Base-by-base conservation (phyloP, 2,329 filamentous ascomycete species). In the Aspergillus tamarii region DNA sequence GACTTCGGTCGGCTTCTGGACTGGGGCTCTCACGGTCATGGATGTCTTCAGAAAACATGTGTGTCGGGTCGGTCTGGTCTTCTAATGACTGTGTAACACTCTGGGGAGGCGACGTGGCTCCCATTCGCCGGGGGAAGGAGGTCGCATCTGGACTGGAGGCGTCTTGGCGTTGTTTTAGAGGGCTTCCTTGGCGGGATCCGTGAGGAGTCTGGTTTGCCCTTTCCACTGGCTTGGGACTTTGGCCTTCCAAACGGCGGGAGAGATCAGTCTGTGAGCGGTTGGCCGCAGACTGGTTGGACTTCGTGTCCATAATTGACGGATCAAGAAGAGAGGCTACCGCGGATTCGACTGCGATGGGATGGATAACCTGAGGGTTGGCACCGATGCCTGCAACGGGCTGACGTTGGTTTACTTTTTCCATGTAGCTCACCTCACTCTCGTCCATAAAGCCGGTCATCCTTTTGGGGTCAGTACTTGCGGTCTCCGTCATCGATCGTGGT, bases 321-420 rank as follows among this genome's bases (percentile, higher is more conserved):
- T 93, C 92, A 70, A 95, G 90, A 8, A 98, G 82, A 19, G 94
- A 97, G 9, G 94, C 94, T 12, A 98, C 94, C 11, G 91, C 91
- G 16, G 94, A 97, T 77, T 97, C 94, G 0, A 96, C 89, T 2
- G 87, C 92, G 39, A 88, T 74, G 2, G 87, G 89, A 70, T 93
- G 88, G 3, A 96, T 85, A 72, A 93, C 90, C 68, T 92, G 85
- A 2, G 93, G 90, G 69, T 92, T 96, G 12, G 89, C 88, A 48
- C 85, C 91, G 54, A 87, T 87, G 30, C 86, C 90, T 23, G 86
- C 87, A 30, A 97, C 88, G 61, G 91, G 87, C 70, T 92, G 91
- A 36, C 88, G 89, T 26, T 88, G 84, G 36, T 86, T 83, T 52
- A 87, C 80, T 54, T 83, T 86, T 58, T 88, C 88, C 28, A 89